Evolutionary conservation across 1,284 basidiomycete species (phyloP).

Genomic region (Ustilago shanxiensis): DNA sequence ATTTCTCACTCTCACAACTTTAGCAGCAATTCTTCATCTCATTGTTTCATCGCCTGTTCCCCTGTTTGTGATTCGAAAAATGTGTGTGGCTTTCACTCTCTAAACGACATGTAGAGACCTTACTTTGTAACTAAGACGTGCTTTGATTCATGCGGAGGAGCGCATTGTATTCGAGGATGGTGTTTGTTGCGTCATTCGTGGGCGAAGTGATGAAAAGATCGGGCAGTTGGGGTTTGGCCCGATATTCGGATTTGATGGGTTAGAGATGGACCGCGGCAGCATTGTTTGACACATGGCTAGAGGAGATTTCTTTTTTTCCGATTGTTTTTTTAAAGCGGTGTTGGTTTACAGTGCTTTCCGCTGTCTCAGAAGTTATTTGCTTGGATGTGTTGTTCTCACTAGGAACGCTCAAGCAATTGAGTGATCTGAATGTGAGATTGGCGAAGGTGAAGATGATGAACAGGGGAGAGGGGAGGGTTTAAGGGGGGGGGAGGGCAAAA

Average conservation of each 20-base stretch:
- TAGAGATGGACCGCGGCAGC: constrained; percentile 14
- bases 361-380: no score
- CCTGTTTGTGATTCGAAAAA: neutral
- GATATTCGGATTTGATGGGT: neutral
- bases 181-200: neutral
- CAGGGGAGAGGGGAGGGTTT: neutral
- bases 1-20: neutral
- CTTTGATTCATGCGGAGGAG: no score
- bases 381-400: no score
- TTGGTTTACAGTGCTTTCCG: no score
- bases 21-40: neutral
- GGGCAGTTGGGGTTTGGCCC: no score
- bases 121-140: neutral
- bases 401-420: no score
- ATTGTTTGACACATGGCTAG: neutral
- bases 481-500: neutral
- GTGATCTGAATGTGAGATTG: no score
- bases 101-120: neutral
- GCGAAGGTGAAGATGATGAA: no score
- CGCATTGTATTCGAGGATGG: neutral
- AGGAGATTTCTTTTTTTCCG: neutral
- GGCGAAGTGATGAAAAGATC: no score
- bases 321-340: no score
- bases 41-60: neutral
- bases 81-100: neutral